Base-by-base conservation (phyloP, 2,329 filamentous ascomycete species). In the Emericellopsis atlantica region DNA sequence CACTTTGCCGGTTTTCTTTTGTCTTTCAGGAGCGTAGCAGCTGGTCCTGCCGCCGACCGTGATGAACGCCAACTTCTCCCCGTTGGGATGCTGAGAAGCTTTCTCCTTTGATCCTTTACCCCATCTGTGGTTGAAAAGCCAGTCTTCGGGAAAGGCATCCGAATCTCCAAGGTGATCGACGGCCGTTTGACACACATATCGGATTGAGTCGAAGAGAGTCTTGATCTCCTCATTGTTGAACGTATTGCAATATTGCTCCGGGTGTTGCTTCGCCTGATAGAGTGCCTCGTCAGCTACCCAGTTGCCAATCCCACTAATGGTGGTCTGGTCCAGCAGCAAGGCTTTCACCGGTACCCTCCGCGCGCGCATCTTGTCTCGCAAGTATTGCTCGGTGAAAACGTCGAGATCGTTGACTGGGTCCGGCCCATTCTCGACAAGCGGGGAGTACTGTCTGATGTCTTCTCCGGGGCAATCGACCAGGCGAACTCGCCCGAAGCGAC, bases 241-340 rank as follows among this genome's bases (percentile, higher is more conserved):
- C 0, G 84, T 84, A 53, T 95, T 81, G 60, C 82, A 87, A 62
- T 93, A 93, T 56, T 95, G 87, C 57, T 95, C 90, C 0, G 92
- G 92, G 49, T 98, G 90, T 14, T 96, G 72, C 39, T 74, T 79
- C 5, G 92, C 84, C 50, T 96, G 81, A 54, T 89, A 98, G 40
- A 98, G 67, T 6, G 95, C 81, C 58, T 98, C 92, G 55, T 98
- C 92, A 1, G 82, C 88, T 41, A 98, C 90, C 90, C 90, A 98
- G 55, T 96, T 96, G 0, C 92, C 92, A 46, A 98, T 85, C 7
- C 92, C 92, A 52, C 84, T 92, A 45, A 96, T 84, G 56, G 84
- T 84, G 15, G 78, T 72, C 60, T 98, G 92, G 55, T 96, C 86
- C 4, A 96, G 70, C 11, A 98, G 66, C 16, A 95, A 68, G 0